Percentiles rank a stretch among this genome's conserved stretches.
Evolutionary conservation across 805 yeast species (phyloP).

Genomic region (Jamesozyma jinghongensis): DNA sequence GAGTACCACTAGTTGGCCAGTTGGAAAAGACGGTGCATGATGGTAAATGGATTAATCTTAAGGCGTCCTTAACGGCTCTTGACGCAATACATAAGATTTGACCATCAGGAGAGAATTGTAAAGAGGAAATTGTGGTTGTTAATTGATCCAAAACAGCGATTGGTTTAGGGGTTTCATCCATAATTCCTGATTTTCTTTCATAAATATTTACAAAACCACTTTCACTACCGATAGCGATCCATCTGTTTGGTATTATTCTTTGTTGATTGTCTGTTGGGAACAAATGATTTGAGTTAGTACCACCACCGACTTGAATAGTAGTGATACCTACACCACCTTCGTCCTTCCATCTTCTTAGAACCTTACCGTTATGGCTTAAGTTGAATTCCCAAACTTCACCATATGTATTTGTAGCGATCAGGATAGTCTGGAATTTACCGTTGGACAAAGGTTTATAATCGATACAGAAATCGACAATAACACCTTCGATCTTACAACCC

Average conservation of each 20-base stretch:
- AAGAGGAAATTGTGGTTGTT: constrained; percentile 66
- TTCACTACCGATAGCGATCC: constrained; percentile 82
- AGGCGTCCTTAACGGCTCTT: constrained; percentile 74
- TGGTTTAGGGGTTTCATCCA: constrained; percentile 34
- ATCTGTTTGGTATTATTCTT: constrained; percentile 40
- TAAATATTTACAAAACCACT: constrained; percentile 87
- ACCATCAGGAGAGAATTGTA: constrained; percentile 77
- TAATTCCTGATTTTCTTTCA: constrained; percentile 38
- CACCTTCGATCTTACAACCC: constrained; percentile 86
- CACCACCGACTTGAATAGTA: constrained; percentile 61
- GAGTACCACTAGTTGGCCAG: constrained; percentile 98
- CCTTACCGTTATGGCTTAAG: constrained; percentile 37
- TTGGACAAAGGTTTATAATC: constrained; percentile 26
- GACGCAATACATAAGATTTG: constrained; percentile 82
- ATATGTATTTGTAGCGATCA: constrained; percentile 57
- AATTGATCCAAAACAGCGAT: constrained; percentile 63
- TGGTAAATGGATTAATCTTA: constrained; percentile 80
- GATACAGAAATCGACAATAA: constrained; percentile 57
- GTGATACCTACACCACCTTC: constrained; percentile 81
- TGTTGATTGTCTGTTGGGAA: constrained; percentile 14
- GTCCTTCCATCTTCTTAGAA: constrained; percentile 71
- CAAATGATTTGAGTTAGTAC: constrained; percentile 24
- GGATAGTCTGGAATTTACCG: constrained; percentile 24
- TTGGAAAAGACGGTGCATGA: constrained; percentile 77
- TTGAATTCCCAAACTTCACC: constrained; percentile 92